These are phyloP conservation scores for Blastobotrys serpentis DNA, from an alignment of 1,139 yeast species.

Conservation along the genomic window DNA sequence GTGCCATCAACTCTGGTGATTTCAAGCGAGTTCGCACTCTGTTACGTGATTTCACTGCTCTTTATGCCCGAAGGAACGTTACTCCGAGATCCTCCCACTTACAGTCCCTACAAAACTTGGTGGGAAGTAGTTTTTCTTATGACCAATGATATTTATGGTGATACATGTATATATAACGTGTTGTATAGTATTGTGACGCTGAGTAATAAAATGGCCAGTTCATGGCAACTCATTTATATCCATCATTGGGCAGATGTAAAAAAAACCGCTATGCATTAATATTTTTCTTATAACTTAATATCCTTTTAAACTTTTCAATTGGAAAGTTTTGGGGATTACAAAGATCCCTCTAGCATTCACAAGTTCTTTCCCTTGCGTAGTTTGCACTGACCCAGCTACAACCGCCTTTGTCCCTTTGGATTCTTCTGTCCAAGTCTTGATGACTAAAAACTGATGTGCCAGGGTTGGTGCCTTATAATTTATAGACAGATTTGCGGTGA, in stretches of 20 bases:
- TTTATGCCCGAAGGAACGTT: conserved; percentile 80
- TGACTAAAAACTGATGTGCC: conserved; percentile 74
- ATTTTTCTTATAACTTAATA: too few species aligned
- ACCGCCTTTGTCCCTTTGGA: conserved; percentile 36
- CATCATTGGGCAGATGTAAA: too few species aligned
- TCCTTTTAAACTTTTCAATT: conserved; percentile 19
- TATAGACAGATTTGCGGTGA: conserved; percentile 51
- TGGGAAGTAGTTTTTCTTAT: conserved; percentile 11
- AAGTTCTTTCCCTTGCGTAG: conserved; percentile 42
- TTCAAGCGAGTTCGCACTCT: conserved; percentile 69
- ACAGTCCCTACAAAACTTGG: conserved; percentile 10
- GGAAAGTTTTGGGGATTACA: conserved; percentile 26
- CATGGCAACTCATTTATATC: too few species aligned
- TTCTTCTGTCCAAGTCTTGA: conserved; percentile 50
- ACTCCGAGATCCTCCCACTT: conserved; percentile 44
- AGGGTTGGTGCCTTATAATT: conserved; percentile 71
- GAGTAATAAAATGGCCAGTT: not conserved
- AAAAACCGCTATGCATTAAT: not conserved
- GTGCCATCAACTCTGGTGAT: conserved; percentile 68
- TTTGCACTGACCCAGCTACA: conserved; percentile 46
- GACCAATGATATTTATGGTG: conserved; percentile 7
- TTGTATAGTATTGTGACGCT: conserved; percentile 3
- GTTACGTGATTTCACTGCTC: conserved; percentile 70
- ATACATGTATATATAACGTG: conserved; percentile 1
- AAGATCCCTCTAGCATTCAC: conserved; percentile 33